Evolutionary conservation across 305 asterid species (phyloP).

Genomic region (Rubia balearica): DNA sequence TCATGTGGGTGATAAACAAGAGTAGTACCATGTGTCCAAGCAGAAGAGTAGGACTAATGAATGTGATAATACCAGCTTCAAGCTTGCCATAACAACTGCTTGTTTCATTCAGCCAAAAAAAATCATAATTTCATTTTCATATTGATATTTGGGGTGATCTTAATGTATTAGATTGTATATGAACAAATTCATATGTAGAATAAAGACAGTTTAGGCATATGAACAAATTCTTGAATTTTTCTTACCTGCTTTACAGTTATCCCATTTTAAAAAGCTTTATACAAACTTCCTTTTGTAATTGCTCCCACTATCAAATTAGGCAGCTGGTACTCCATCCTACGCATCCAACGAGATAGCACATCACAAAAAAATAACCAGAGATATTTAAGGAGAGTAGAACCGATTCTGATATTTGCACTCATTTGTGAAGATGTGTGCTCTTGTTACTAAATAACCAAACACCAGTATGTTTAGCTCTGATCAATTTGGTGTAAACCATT

Average conservation of each 20-base stretch:
- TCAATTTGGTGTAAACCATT: background rate
- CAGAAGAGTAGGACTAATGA: constrained; percentile 73
- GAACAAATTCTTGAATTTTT: no score
- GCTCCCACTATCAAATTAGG: constrained; percentile 93
- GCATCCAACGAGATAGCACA: constrained; percentile 26
- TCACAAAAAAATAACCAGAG: background rate
- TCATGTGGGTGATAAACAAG: no score
- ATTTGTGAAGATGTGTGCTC: background rate
- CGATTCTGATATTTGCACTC: background rate
- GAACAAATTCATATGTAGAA: no score
- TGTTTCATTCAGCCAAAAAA: constrained; percentile 16
- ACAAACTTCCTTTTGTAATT: constrained; percentile 84
- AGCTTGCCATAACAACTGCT: constrained; percentile 93
- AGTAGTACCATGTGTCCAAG: constrained; percentile 75
- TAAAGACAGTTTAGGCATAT: no score
- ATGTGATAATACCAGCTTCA: constrained; percentile 73
- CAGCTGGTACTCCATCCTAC: constrained; percentile 93
- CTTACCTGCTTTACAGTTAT: constrained; percentile 84
- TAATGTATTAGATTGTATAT: no score
- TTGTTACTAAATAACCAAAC: background rate
- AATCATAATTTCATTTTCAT: no score
- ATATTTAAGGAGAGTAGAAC: background rate
- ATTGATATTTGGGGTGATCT: no score
- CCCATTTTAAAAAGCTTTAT: constrained; percentile 83
- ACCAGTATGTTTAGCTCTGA: background rate